These are phyloP conservation scores for Martiniozyma abietophila DNA, from an alignment of 805 yeast genomes.

Conservation along the genomic window DNA sequence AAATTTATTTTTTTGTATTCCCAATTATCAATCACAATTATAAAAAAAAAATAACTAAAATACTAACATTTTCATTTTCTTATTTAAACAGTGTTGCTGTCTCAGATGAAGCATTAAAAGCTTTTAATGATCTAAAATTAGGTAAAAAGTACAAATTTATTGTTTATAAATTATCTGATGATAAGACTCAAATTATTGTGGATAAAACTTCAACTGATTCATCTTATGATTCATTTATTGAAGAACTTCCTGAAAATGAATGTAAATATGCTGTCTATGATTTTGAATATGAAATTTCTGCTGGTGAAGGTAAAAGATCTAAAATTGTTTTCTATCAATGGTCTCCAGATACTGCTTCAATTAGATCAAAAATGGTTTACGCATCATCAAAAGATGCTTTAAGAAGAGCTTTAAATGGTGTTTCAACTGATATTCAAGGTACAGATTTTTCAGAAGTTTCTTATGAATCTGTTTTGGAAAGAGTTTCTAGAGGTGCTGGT, in stretches of 20 bases:
- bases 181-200: conserved; percentile 84
- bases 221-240: conserved; percentile 80
- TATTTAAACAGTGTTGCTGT: conserved; percentile 54
- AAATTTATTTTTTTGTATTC: background rate
- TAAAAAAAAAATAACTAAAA: background rate
- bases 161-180: conserved; percentile 70
- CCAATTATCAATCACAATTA: background rate
- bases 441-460: conserved; percentile 97
- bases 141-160: conserved; percentile 84
- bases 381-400: conserved; percentile 97
- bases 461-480: conserved; percentile 85
- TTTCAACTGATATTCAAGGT: conserved; percentile 92
- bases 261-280: conserved; percentile 96
- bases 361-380: conserved; percentile 94
- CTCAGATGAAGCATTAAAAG: conserved; percentile 78
- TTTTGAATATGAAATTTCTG: conserved; percentile 85
- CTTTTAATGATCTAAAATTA: conserved; percentile 92
- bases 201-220: conserved; percentile 67
- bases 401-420: conserved; percentile 95
- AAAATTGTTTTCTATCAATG: conserved; percentile 73
- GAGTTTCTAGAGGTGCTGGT: conserved; percentile 76
- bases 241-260: conserved; percentile 88
- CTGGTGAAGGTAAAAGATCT: conserved; percentile 85
- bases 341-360: conserved; percentile 97
- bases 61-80: conserved; percentile 5